Evolutionary conservation across 2,329 filamentous ascomycete species (phyloP), one percentile per base, ranked within the genome.

Genomic region (Thelonectria rubi): DNA sequence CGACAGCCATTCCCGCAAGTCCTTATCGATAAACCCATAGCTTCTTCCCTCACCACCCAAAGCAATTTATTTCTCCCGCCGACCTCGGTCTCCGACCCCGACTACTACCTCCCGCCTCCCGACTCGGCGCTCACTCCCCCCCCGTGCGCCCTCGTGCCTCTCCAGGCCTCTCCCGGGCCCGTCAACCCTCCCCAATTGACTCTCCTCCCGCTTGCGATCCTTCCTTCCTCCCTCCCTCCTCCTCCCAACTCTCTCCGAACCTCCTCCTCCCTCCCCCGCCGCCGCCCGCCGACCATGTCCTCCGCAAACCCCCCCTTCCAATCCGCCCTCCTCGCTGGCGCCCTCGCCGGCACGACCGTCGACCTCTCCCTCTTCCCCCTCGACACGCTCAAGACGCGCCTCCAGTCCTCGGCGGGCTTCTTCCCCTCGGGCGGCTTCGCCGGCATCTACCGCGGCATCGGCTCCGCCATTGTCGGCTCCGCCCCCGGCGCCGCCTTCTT

Each of bases 311-410:
- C 80, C 39, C 75, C 82, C 72, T 89, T 88, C 81, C 82, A 83
- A 55, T 83, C 85, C 24, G 86, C 87, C 73, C 86, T 90, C 71
- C 76, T 89, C 83, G 93, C 95, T 69, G 95, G 95, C 77, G 95
- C 89, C 74, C 82, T 97, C 68, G 95, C 95, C 69, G 95, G 95
- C 75, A 95, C 95, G 49, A 97, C 94, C 14, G 95, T 98, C 78
- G 95, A 99, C 86, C 89, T 97, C 73, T 93, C 93, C 58, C 92
- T 99, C 75, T 99, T 92, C 82, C 95, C 95, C 1, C 93, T 99
- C 83, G 96, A 99, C 85, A 99, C 95, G 0, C 89, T 99, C 75
- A 99, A 99, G 81, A 99, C 96, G 45, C 93, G 95, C 15, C 92
- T 99, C 7, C 95, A 99, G 81, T 93, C 93, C 65, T 86, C 86